Evolutionary conservation across 352 stramenopile species (phyloP).

Genomic region (Phytophthora macrochlamydospora): DNA sequence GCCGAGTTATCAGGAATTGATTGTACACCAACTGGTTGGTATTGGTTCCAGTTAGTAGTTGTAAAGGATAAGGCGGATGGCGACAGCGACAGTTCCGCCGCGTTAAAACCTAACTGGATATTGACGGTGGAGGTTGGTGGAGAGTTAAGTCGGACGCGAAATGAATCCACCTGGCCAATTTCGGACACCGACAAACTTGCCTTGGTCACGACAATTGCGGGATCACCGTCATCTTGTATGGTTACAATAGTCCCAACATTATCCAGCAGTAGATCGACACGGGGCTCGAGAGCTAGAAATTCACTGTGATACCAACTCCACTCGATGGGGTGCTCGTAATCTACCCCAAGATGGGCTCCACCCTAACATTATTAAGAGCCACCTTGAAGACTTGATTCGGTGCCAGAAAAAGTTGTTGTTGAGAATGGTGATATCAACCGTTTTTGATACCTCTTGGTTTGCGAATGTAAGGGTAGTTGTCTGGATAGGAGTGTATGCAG

Average conservation of each 20-base stretch:
- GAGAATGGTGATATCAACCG: slow-evolving; percentile 55
- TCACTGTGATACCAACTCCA: slow-evolving; percentile 49
- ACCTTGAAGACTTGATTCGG: slow-evolving; percentile 74
- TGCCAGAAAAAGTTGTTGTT: slow-evolving; percentile 64
- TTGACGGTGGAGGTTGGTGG: slow-evolving; percentile 46
- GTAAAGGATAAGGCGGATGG: slow-evolving; percentile 43
- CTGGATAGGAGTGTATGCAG: slow-evolving; percentile 56
- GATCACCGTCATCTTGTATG: slow-evolving; percentile 68
- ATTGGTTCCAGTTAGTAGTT: slow-evolving; percentile 37
- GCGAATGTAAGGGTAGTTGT: slow-evolving; percentile 56
- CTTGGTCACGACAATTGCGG: slow-evolving; percentile 70
- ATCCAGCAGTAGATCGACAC: slow-evolving; percentile 42
- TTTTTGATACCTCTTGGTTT: slow-evolving; percentile 47
- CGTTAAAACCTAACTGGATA: slow-evolving; percentile 21
- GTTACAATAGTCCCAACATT: slow-evolving; percentile 73
- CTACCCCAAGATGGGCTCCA: slow-evolving; percentile 62
- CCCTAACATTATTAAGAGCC: slow-evolving; percentile 46
- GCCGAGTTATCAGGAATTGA: slow-evolving; percentile 43
- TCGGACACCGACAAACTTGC: slow-evolving; percentile 67
- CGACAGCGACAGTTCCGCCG: slow-evolving; percentile 31
- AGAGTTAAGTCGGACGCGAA: slow-evolving; percentile 60
- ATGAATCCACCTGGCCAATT: slow-evolving; percentile 61
- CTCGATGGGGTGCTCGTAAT: slow-evolving; percentile 64
- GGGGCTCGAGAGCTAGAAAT: slow-evolving; percentile 50
- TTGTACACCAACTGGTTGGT: slow-evolving; percentile 41